Conservation (phyloP, 2,329 filamentous ascomycete species). For the Curvularia lunata region DNA sequence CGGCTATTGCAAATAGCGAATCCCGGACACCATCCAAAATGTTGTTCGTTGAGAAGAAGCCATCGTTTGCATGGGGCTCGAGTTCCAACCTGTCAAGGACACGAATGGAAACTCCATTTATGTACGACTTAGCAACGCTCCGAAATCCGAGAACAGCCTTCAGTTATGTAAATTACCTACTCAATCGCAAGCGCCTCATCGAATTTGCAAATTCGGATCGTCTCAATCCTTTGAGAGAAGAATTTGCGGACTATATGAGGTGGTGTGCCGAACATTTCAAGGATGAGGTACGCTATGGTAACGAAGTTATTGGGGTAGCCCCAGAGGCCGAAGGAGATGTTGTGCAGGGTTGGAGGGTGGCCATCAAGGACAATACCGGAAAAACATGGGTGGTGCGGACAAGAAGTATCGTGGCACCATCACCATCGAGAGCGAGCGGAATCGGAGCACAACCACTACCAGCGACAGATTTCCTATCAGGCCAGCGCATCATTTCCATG, state of each 20-base stretch:
- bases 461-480: conserved; percentile 38
- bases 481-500: conserved; percentile 44
- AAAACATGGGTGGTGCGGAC: conserved; percentile 34
- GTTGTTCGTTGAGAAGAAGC: conserved; percentile 44
- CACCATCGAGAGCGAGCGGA: conserved; percentile 23
- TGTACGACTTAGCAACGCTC: conserved; percentile 46
- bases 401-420: conserved; percentile 38
- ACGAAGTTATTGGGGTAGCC: conserved; percentile 39
- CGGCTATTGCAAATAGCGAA: conserved; percentile 46
- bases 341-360: conserved; percentile 39
- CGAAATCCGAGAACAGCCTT: conserved; percentile 47
- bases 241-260: conserved; percentile 49
- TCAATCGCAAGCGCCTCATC: conserved; percentile 38
- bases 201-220: conserved; percentile 48
- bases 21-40: conserved; percentile 31
- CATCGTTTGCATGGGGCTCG: conserved; percentile 43
- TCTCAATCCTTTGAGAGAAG: conserved; percentile 46
- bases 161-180: conserved; percentile 46
- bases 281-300: conserved; percentile 39
- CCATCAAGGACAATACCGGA: conserved; percentile 34
- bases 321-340: conserved; percentile 30
- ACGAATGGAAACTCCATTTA: conserved; percentile 46
- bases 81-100: conserved; percentile 36
- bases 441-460: conserved; percentile 30
- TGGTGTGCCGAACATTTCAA: conserved; percentile 47